Evolutionary conservation across 2,329 filamentous ascomycete genomes (phyloP).

Genomic region (Chrysoporthe deuterocubensis): DNA sequence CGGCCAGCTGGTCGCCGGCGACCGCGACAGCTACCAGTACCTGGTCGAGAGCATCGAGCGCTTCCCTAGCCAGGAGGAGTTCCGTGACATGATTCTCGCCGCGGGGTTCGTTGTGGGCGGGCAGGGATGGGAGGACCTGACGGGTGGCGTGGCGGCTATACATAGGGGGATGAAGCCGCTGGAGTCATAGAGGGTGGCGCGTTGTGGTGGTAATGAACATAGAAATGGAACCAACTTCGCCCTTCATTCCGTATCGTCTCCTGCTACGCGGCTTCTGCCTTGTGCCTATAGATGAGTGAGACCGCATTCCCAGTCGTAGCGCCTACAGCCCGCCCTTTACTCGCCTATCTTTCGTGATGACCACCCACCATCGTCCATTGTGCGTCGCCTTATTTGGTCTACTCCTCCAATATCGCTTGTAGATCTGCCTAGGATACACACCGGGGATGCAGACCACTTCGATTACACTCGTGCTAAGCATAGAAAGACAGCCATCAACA

Average conservation of each 20-base stretch:
- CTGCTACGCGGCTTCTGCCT: not conserved
- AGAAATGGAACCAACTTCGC: conserved; percentile 17
- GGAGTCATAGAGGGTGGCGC: not conserved
- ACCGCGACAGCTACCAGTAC: conserved; percentile 97
- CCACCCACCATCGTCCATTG: not conserved
- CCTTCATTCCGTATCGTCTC: not conserved
- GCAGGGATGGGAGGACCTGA: conserved; percentile 86
- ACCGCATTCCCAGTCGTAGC: not conserved
- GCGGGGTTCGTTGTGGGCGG: conserved; percentile 87
- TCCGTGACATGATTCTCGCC: conserved; percentile 78
- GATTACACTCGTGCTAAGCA: not conserved
- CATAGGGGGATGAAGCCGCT: conserved; percentile 91
- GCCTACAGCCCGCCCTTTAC: not conserved
- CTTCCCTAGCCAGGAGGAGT: conserved; percentile 86
- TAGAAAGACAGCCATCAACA: not conserved
- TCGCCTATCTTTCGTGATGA: not conserved
- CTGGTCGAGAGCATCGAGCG: conserved; percentile 96
- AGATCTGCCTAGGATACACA: not conserved
- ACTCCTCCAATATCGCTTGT: too few species aligned
- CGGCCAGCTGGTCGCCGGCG: conserved; percentile 90
- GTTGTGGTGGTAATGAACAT: not conserved
- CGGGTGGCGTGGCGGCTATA: conserved; percentile 89
- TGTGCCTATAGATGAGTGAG: not conserved
- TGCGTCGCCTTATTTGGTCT: not conserved
- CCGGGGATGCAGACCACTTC: not conserved